Evolutionary conservation across 225 moss, liverwort and hornwort genomes (phyloP).

Genomic region (Rhytidiadelphus loreus): DNA sequence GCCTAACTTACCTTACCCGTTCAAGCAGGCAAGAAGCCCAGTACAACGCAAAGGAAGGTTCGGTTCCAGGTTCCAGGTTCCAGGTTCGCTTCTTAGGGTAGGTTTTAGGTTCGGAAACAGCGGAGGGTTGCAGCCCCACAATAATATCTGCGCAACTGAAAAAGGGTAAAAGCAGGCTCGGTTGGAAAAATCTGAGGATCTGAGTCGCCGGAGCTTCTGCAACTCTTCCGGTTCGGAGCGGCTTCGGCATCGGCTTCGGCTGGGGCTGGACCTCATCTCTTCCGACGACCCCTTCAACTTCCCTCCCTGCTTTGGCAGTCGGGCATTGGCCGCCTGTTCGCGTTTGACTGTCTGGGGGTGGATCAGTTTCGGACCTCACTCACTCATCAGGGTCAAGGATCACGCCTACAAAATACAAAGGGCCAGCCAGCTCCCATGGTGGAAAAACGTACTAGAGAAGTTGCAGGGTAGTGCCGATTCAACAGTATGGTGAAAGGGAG

Average conservation of each 20-base stretch:
- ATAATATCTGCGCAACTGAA: slow-evolving; percentile 20
- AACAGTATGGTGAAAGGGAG: too few relatives aligned
- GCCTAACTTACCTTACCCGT: neutral
- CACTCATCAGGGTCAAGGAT: neutral
- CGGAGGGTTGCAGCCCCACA: neutral
- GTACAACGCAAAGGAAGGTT: neutral
- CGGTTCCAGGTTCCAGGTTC: neutral
- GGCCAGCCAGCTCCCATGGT: neutral
- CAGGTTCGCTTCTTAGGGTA: neutral
- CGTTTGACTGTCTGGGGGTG: neutral
- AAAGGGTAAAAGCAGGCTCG: neutral
- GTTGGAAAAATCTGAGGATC: neutral
- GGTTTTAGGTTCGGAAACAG: neutral
- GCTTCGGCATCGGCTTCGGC: neutral
- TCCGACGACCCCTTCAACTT: neutral
- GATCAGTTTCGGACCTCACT: neutral
- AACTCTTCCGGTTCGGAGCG: neutral
- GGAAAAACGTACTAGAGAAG: neutral
- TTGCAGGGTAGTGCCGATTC: neutral
- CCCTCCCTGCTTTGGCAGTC: neutral
- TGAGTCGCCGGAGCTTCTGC: neutral
- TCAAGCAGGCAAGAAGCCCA: too few relatives aligned
- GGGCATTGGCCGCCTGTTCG: neutral
- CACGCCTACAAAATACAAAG: neutral
- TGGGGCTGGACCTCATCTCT: neutral